Evolutionary conservation across 345 rosid species (phyloP), one percentile per base, ranked within the genome.

Genomic region (Balakata baccata): DNA sequence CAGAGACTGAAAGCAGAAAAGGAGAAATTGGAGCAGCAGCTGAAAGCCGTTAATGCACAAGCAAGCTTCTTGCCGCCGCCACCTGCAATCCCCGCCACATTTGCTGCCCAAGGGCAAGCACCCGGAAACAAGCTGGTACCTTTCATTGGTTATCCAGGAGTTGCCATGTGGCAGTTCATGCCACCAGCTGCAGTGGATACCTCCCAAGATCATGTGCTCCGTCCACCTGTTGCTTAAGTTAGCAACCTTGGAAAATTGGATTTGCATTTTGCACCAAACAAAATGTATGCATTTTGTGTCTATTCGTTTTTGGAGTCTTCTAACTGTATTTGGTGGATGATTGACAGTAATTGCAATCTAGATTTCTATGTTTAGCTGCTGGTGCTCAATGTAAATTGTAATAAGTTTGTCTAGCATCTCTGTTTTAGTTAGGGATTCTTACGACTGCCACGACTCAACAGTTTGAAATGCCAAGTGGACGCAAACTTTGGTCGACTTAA

Each of bases 121-220:
- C 80, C 84, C 78, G 97, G 97, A 72, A 92, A 84, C 90, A 45
- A 92, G 71, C 79, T 92, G 86, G 84, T 84, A 84, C 91, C 86
- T 87, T 8, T 87, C 89, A 58, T 92, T 62, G 66, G 92, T 87
- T 57, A 85, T 84, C 81, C 94, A 83, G 69, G 92, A 88, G 73
- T 89, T 84, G 85, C 99, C 25, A 90, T 92, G 99, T 95, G 98
- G 98, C 97, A 89, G 81, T 95, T 90, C 81, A 78, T 95, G 77
- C 89, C 94, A 51, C 96, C 91, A 16, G 85, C 98, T 8, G 78
- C 82, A 39, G 78, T 84, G 59, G 99, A 95, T 72, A 92, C 97
- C 1, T 90, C 99, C 6, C 92, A 84, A 69, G 98, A 95, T 85
- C 97, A 92, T 57, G 94, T 90, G 79, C 94, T 89, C 51, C 87